Conservation (phyloP, 192 early-diverging fungal genomes). For the Backusella morwellensis region DNA sequence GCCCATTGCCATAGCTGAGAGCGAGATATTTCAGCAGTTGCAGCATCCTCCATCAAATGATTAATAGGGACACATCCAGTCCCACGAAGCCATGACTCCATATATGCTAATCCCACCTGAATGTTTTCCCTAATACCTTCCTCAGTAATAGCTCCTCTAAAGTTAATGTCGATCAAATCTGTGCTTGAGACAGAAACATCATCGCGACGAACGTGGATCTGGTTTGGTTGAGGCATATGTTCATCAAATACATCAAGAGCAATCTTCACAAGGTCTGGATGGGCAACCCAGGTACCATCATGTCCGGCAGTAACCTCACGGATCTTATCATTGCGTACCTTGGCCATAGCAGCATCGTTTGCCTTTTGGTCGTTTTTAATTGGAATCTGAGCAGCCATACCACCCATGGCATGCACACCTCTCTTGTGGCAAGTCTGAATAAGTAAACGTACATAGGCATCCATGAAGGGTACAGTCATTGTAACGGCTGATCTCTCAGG, state of each 20-base stretch:
- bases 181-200: slow-evolving; percentile 79
- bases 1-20: slow-evolving; percentile 98
- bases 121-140: slow-evolving; percentile 88
- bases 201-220: slow-evolving; percentile 86
- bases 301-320: slow-evolving; percentile 94
- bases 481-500: slow-evolving; percentile 88
- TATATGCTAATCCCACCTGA: slow-evolving; percentile 89
- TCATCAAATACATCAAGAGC: slow-evolving; percentile 88
- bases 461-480: slow-evolving; percentile 98
- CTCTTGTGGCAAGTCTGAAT: slow-evolving; percentile 99
- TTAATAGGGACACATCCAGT: slow-evolving; percentile 96
- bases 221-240: slow-evolving; percentile 94
- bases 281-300: slow-evolving; percentile 95
- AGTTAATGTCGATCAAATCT: slow-evolving; percentile 79
- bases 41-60: slow-evolving; percentile 98
- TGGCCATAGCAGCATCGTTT: slow-evolving; percentile 88
- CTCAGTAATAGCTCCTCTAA: slow-evolving; percentile 79
- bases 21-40: slow-evolving; percentile 95
- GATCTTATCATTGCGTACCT: slow-evolving; percentile 92
- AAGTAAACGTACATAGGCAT: slow-evolving; percentile 91
- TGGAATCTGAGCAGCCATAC: slow-evolving; percentile 98
- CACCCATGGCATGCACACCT: slow-evolving; percentile 98
- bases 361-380: slow-evolving; percentile 90
- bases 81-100: slow-evolving; percentile 93
- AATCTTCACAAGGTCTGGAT: slow-evolving; percentile 90